Conservation (phyloP, 805 yeast genomes). For the Saccharomycopsis sp. region DNA sequence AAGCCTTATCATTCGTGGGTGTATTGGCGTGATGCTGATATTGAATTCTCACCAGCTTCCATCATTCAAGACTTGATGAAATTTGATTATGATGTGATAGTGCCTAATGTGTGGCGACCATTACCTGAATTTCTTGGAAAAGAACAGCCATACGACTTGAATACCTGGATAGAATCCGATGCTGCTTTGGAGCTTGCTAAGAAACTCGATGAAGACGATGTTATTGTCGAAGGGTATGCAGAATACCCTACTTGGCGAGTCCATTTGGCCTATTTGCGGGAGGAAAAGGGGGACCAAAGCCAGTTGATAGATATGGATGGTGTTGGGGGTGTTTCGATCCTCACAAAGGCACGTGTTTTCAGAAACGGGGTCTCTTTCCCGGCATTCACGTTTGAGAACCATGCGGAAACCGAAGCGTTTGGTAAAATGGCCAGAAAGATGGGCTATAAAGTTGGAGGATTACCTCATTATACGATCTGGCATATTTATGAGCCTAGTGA, state of each 20-base stretch:
- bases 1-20: conserved; percentile 88
- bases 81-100: conserved; percentile 60
- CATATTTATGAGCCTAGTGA: conserved; percentile 87
- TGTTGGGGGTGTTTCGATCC: conserved; percentile 79
- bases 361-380: conserved; percentile 80
- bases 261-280: conserved; percentile 69
- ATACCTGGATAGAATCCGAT: conserved; percentile 91
- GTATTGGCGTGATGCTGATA: conserved; percentile 85
- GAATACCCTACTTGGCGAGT: conserved; percentile 84
- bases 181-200: conserved; percentile 64
- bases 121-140: conserved; percentile 84
- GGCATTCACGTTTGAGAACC: conserved; percentile 76
- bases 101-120: conserved; percentile 96
- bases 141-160: conserved; percentile 93
- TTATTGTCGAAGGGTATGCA: conserved; percentile 82
- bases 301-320: conserved; percentile 74
- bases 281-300: conserved; percentile 50
- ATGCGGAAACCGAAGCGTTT: conserved; percentile 85
- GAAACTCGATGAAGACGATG: conserved; percentile 68
- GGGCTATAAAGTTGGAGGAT: conserved; percentile 81
- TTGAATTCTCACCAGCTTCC: conserved; percentile 74
- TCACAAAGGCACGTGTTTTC: conserved; percentile 68
- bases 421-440: conserved; percentile 73
- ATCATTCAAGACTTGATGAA: conserved; percentile 71
- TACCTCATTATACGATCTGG: conserved; percentile 88